Base-by-base conservation (phyloP, 192 early-diverging fungal species). In the Anaeromyces robustus region DNA sequence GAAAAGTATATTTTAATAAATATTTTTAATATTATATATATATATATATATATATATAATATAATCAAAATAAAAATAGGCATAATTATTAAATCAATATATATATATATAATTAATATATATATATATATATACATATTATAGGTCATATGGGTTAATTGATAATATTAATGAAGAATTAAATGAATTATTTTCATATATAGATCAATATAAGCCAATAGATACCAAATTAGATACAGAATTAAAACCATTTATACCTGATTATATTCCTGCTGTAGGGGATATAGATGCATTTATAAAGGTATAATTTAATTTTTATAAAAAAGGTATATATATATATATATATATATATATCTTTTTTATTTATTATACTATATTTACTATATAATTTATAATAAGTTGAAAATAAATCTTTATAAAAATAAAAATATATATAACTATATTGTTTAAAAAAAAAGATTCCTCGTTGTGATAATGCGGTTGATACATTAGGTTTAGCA, bases 221-320 rank as follows among this genome's bases (percentile, higher is more conserved):
- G 86, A 91, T 30, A 83, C 83, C 2, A 89, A 91, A 17, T 82
- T 91, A 19, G 88, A 91, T 29, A 84, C 87, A 4, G 80, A 86
- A 79, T 77, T 91, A 19, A 86, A 88, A 79, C 83, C 87, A 12
- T 91, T 91, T 79, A 82, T 91, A 29, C 90, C 90, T 16, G 90
- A 91, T 68, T 90, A 82, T 78, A 89, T 91, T 79, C 89, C 90
- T 6, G 85, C 88, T 9, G 89, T 91, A 77, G 90, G 90, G 18
- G 90, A 91, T 81, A 90, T 91, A 84, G 90, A 91, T 77, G 89
- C 90, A 12, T 90, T 91, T 78, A 89, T 91, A 43, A 90, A 90
- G 83, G 89, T 89, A 82, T 26, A 39, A 22, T 39, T 17, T 29
- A 83, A 11, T 13, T 81, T 28, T 32, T 16, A 37, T 30, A 26